These are phyloP conservation scores for Juncus inflexus DNA, from an alignment of 176 grass and related monocot genomes.

Conservation along the genomic window DNA sequence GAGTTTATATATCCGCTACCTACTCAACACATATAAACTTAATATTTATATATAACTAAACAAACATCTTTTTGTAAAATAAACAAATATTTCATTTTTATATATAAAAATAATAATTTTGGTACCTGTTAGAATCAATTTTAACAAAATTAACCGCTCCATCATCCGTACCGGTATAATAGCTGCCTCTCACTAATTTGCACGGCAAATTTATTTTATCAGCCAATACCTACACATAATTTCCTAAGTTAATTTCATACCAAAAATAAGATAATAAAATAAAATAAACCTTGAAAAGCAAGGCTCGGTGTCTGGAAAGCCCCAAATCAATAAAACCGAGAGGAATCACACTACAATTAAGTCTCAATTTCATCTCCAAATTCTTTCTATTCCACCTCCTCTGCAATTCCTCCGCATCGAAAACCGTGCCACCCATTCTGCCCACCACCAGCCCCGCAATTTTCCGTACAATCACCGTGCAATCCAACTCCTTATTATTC, in stretches of 20 bases:
- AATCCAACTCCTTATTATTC: conserved; percentile 20
- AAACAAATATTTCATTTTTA: background rate
- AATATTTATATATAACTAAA: no score
- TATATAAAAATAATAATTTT: conserved; percentile 13
- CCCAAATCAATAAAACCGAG: conserved; percentile 70
- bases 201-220: conserved; percentile 84
- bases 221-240: conserved; percentile 65
- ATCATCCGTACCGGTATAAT: conserved; percentile 87
- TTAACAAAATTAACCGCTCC: conserved; percentile 97
- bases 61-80: no score
- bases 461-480: conserved; percentile 53
- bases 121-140: conserved; percentile 79
- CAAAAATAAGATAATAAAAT: background rate
- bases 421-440: conserved; percentile 74
- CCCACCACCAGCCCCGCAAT: conserved; percentile 67
- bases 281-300: conserved; percentile 90
- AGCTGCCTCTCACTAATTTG: conserved; percentile 95
- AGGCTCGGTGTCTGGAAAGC: conserved; percentile 73
- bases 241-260: no score
- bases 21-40: no score
- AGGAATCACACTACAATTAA: conserved; percentile 63
- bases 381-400: conserved; percentile 52
- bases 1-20: no score
- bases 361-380: conserved; percentile 32
- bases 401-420: conserved; percentile 60